Evolutionary conservation across 2,329 filamentous ascomycete genomes (phyloP).

Genomic region (Raffaelea albimanens): DNA sequence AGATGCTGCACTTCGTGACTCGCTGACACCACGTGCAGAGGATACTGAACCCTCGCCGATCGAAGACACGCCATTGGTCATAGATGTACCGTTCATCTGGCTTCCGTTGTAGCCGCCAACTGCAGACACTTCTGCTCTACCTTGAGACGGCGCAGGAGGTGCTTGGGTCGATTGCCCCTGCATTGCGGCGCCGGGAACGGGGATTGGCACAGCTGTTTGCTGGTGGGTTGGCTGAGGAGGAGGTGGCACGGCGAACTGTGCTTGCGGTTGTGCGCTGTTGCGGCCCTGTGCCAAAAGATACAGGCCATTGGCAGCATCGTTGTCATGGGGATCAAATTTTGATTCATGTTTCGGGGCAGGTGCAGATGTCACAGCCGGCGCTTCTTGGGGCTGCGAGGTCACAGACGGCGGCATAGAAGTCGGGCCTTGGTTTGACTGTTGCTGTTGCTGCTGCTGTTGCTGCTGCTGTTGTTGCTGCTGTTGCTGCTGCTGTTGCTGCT

Average conservation of each 20-base stretch:
- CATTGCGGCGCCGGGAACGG: background rate
- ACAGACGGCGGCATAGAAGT: conserved; percentile 14
- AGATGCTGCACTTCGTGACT: conserved; percentile 59
- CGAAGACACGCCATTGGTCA: background rate
- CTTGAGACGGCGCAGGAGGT: background rate
- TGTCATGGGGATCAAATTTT: conserved; percentile 78
- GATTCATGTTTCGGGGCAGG: conserved; percentile 34
- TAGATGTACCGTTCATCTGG: too few species aligned
- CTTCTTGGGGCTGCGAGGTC: conserved; percentile 47
- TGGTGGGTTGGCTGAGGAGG: conserved; percentile 21
- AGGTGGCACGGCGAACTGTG: conserved; percentile 34
- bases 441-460: conserved; percentile 13
- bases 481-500: conserved; percentile 14
- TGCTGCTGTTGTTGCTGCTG: background rate
- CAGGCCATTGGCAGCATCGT: conserved; percentile 89
- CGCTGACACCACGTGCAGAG: conserved; percentile 52
- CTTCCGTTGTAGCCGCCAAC: too few species aligned
- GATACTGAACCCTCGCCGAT: conserved; percentile 15
- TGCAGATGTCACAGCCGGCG: conserved; percentile 26
- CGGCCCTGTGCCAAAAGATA: conserved; percentile 75
- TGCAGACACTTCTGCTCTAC: too few species aligned
- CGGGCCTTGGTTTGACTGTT: conserved; percentile 7
- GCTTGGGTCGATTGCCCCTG: background rate
- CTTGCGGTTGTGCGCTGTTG: conserved; percentile 43
- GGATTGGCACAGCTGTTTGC: conserved; percentile 28